These are phyloP conservation scores for Sclerotinia nivalis DNA, from an alignment of 2,329 filamentous ascomycete genomes.

Conservation along the genomic window DNA sequence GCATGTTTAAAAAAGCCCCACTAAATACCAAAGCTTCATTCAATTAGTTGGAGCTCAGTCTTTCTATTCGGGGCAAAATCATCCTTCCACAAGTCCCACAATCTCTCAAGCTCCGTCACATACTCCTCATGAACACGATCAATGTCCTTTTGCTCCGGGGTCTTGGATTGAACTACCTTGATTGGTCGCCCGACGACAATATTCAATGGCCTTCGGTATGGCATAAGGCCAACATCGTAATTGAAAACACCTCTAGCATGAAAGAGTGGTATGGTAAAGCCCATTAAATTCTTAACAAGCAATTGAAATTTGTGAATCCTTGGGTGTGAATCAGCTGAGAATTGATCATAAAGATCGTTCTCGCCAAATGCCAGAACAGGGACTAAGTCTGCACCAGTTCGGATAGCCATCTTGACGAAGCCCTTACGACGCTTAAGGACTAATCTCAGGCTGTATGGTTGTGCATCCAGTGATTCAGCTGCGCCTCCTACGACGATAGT, in stretches of 20 bases:
- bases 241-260: slow-evolving; percentile 94
- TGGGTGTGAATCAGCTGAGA: slow-evolving; percentile 75
- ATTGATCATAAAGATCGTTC: slow-evolving; percentile 93
- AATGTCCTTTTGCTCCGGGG: slow-evolving; percentile 73
- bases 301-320: slow-evolving; percentile 79
- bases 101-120: slow-evolving; percentile 67
- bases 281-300: slow-evolving; percentile 79
- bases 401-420: slow-evolving; percentile 90
- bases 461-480: slow-evolving; percentile 85
- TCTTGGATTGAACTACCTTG: slow-evolving; percentile 59
- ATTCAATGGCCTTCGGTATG: slow-evolving; percentile 83
- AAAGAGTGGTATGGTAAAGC: slow-evolving; percentile 89
- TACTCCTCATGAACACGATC: slow-evolving; percentile 80
- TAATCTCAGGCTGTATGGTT: slow-evolving; percentile 73
- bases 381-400: slow-evolving; percentile 89
- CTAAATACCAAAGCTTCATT: slow-evolving; percentile 43
- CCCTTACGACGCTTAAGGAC: slow-evolving; percentile 84
- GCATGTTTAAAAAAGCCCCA: not conserved
- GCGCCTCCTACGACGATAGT: slow-evolving; percentile 95
- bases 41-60: slow-evolving; percentile 67
- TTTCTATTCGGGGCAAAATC: slow-evolving; percentile 64
- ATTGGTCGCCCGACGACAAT: slow-evolving; percentile 87
- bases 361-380: slow-evolving; percentile 92
- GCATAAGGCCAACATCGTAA: slow-evolving; percentile 95
- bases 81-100: slow-evolving; percentile 80